Evolutionary conservation across 768 basidiomycete genomes (phyloP).

Genomic region (Macrocybe gigantea): DNA sequence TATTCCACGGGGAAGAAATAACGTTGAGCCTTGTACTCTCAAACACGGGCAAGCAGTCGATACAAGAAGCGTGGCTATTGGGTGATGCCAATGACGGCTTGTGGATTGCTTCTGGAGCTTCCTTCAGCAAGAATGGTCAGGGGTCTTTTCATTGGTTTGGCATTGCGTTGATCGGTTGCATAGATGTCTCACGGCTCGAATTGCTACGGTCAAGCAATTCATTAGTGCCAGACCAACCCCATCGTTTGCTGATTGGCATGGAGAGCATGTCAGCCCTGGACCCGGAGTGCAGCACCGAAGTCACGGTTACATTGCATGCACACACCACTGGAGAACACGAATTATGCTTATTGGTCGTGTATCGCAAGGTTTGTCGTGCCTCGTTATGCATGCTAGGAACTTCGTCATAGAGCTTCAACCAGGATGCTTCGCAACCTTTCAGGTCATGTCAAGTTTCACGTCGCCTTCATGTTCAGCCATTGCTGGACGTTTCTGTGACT

Average conservation of each 20-base stretch:
- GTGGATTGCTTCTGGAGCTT: constrained; percentile 35
- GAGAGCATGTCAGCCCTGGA: constrained; percentile 23
- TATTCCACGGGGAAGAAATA: constrained; percentile 68
- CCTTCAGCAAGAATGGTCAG: too few relatives aligned
- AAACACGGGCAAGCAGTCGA: constrained; percentile 56
- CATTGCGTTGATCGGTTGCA: too few relatives aligned
- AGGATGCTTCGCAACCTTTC: constrained; percentile 49
- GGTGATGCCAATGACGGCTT: constrained; percentile 54
- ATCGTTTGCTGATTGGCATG: constrained; percentile 32
- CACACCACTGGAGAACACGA: constrained; percentile 40
- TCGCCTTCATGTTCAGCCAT: constrained; percentile 52
- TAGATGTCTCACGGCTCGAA: not conserved
- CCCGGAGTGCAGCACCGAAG: constrained; percentile 42
- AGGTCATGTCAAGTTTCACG: constrained; percentile 50
- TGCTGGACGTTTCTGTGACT: constrained; percentile 47
- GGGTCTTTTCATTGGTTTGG: too few relatives aligned
- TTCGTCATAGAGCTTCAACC: constrained; percentile 1
- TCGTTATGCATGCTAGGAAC: not conserved
- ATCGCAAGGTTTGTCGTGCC: constrained; percentile 39
- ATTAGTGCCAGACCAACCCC: constrained; percentile 40
- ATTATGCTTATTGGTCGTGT: constrained; percentile 60
- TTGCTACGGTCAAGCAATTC: constrained; percentile 46
- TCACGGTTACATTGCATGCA: constrained; percentile 54
- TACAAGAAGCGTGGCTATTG: constrained; percentile 72
- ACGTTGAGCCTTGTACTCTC: constrained; percentile 49